A percentile compares a stretch with the other conserved stretches of the same genome.
Evolutionary conservation across 495 filamentous ascomycete genomes (phyloP).

Genomic region (Cercophora samala): DNA sequence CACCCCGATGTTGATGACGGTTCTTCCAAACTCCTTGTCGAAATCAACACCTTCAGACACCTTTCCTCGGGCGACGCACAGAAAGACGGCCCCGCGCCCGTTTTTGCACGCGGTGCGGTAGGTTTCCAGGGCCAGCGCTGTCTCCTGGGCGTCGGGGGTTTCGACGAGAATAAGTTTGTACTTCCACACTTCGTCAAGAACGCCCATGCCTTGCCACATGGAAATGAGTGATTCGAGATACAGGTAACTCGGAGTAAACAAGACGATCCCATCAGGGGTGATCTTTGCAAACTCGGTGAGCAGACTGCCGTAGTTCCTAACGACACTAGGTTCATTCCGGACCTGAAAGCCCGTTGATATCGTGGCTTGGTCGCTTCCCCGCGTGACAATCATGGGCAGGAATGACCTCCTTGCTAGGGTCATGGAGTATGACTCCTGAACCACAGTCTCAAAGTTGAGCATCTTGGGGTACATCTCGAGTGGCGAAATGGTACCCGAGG

Average conservation of each 20-base stretch:
- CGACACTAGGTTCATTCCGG: constrained; percentile 88
- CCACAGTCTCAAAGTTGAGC: constrained; percentile 85
- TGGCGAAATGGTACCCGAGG: constrained; percentile 93
- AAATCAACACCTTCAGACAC: constrained; percentile 99
- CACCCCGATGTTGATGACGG: constrained; percentile 93
- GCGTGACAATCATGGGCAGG: constrained; percentile 94
- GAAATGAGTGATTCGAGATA: constrained; percentile 99
- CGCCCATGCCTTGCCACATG: constrained; percentile 99
- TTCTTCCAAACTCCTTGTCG: constrained; percentile 96
- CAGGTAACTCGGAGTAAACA: constrained; percentile 89
- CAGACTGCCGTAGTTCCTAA: constrained; percentile 91
- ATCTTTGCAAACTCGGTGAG: constrained; percentile 90
- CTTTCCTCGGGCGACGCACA: constrained; percentile 95
- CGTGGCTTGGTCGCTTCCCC: constrained; percentile 87
- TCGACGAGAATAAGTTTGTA: constrained; percentile 98
- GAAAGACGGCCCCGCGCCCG: constrained; percentile 85
- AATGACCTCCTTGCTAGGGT: constrained; percentile 93
- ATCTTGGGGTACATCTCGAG: constrained; percentile 99
- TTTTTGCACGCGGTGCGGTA: constrained; percentile 98
- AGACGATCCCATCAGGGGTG: constrained; percentile 95
- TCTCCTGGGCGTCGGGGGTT: constrained; percentile 96
- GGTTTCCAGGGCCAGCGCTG: constrained; percentile 89
- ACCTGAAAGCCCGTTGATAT: constrained; percentile 91
- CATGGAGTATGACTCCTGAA: constrained; percentile 97
- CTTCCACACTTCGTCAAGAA: constrained; percentile 97